Evolutionary conservation across 1,139 yeast species (phyloP).

Genomic region (Candida gigantensis): DNA sequence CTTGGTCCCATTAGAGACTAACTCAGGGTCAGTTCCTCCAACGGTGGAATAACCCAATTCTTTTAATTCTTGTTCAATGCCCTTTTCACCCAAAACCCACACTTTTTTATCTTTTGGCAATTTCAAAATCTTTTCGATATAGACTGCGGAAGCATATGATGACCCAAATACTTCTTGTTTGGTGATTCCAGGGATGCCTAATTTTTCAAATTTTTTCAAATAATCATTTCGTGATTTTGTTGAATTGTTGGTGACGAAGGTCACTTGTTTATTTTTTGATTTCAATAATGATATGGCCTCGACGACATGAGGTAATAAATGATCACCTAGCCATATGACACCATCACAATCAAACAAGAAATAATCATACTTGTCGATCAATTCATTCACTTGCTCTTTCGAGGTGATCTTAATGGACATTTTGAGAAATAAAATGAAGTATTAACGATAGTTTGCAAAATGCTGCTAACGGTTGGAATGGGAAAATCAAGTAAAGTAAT

Average conservation of each 20-base stretch:
- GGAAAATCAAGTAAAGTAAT: too few relatives aligned
- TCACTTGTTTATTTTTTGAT: conserved; percentile 53
- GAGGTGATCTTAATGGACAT: conserved; percentile 22
- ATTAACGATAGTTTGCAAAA: too few relatives aligned
- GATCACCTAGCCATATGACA: conserved; percentile 51
- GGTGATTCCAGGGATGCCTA: conserved; percentile 65
- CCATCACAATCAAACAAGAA: conserved; percentile 52
- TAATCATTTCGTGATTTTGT: conserved; percentile 84
- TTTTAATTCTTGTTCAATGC: conserved; percentile 44
- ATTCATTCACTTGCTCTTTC: conserved; percentile 18
- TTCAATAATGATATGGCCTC: conserved; percentile 42
- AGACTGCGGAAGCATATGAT: conserved; percentile 88
- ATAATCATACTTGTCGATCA: conserved; percentile 37
- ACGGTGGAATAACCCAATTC: conserved; percentile 45
- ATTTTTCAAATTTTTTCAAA: conserved; percentile 67
- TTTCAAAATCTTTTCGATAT: conserved; percentile 72
- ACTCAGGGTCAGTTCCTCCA: conserved; percentile 42
- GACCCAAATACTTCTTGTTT: conserved; percentile 86
- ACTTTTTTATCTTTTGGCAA: conserved; percentile 60
- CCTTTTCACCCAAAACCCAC: conserved; percentile 50
- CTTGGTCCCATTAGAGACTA: conserved; percentile 30
- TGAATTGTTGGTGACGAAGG: conserved; percentile 94
- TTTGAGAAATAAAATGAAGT: too few relatives aligned
- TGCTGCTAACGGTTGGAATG: too few relatives aligned
- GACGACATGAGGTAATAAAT: conserved; percentile 39